Percentiles rank a stretch among this genome's conserved stretches.
phyloP scores from a whole-genome alignment of 805 yeast genomes.

The Hanseniaspora hatyaiensis region DNA sequence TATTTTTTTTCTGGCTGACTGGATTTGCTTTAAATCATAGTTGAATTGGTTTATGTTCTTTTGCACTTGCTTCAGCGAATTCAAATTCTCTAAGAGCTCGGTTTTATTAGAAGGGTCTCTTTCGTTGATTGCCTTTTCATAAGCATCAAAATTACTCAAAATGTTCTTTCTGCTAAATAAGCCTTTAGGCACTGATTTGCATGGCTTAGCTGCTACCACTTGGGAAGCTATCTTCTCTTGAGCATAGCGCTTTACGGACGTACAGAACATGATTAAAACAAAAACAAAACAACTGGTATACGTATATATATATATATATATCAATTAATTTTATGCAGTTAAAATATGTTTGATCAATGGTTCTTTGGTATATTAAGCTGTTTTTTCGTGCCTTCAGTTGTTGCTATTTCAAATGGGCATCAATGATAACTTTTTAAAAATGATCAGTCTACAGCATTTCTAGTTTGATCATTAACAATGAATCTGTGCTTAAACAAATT shows the following conservation, averaged over 20 bases:
- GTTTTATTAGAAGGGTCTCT: constrained; percentile 25
- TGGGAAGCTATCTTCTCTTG: not conserved
- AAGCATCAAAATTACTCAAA: constrained; percentile 18
- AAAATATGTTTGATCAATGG: not conserved
- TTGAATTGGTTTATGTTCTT: constrained; percentile 21
- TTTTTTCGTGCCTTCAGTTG: too few species aligned
- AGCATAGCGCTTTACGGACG: too few species aligned
- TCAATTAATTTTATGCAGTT: not conserved
- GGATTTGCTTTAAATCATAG: constrained; percentile 24
- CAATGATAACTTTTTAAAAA: too few species aligned
- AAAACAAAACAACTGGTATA: too few species aligned
- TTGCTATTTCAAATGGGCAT: too few species aligned
- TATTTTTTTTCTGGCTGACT: constrained; percentile 25
- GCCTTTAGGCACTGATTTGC: constrained; percentile 18
- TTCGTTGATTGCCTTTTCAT: constrained; percentile 23
- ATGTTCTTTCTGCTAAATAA: constrained; percentile 25
- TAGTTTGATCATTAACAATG: too few species aligned
- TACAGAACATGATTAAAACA: too few species aligned
- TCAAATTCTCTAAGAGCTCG: constrained; percentile 22
- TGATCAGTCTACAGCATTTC: too few species aligned
- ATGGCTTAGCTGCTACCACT: constrained; percentile 1
- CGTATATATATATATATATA: too few species aligned
- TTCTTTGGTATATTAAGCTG: not conserved
- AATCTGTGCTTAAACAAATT: too few species aligned
- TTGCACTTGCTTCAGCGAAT: constrained; percentile 25